These are phyloP conservation scores for Alnus glutinosa DNA, from an alignment of 306 rosid species.

Conservation along the genomic window DNA sequence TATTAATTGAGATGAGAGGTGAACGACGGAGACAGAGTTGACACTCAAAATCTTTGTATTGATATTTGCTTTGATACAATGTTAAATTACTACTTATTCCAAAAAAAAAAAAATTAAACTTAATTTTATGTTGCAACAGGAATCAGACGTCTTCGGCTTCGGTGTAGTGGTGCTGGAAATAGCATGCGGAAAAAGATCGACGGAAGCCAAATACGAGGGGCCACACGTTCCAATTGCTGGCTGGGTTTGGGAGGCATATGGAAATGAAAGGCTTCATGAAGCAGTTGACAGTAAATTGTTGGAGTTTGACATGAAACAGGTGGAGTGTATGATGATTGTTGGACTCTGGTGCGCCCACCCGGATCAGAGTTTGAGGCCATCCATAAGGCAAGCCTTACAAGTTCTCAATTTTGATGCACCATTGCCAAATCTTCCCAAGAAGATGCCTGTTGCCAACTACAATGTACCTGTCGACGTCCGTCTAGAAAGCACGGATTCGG, in stretches of 20 bases:
- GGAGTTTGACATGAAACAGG: constrained; percentile 31
- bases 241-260: constrained; percentile 47
- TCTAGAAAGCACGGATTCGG: neutral
- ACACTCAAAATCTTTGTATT: too few species aligned
- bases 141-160: constrained; percentile 41
- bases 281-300: constrained; percentile 29
- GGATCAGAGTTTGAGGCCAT: constrained; percentile 33
- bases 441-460: constrained; percentile 42
- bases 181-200: neutral
- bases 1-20: too few species aligned
- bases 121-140: neutral
- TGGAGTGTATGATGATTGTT: constrained; percentile 31
- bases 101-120: too few species aligned
- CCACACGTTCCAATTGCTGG: too few species aligned
- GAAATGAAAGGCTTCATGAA: constrained; percentile 27
- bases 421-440: constrained; percentile 33
- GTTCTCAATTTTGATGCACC: constrained; percentile 38
- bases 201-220: too few species aligned
- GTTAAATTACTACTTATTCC: too few species aligned
- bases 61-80: too few species aligned
- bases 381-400: constrained; percentile 37
- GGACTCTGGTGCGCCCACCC: constrained; percentile 56
- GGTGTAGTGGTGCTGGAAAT: constrained; percentile 44
- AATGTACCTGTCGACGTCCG: neutral
- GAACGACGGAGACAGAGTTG: too few species aligned